phyloP scores from a whole-genome alignment of 169 alveolate species.

The Eimeria falciformis region DNA sequence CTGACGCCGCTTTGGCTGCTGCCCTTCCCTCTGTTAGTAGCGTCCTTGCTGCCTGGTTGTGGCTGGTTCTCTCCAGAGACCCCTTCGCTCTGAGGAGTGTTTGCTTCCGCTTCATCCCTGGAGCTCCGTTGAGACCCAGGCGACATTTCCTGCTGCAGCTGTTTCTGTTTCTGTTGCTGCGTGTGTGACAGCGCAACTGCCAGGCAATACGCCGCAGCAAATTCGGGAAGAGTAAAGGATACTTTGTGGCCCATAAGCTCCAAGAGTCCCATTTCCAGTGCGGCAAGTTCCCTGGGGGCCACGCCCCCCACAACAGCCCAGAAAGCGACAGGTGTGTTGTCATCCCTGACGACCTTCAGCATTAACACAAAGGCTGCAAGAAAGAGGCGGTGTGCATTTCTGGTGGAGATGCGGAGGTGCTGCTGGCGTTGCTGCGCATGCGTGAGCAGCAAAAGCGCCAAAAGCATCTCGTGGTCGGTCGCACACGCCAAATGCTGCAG shows the following conservation, averaged over 20 bases:
- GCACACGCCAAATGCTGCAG: conserved; percentile 61
- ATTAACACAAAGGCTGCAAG: conserved; percentile 39
- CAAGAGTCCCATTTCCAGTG: conserved; percentile 17
- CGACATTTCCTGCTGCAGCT: conserved; percentile 22
- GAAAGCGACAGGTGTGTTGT: conserved; percentile 34
- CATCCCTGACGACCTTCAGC: conserved; percentile 28
- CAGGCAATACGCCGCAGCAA: conserved; percentile 53
- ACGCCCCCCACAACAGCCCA: conserved; percentile 63
- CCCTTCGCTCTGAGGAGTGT: neutral
- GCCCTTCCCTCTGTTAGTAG: too few relatives aligned
- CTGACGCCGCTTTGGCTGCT: neutral
- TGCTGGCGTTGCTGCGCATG: conserved; percentile 57
- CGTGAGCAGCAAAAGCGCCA: conserved; percentile 56
- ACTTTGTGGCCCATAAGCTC: conserved; percentile 35
- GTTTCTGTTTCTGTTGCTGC: conserved; percentile 31
- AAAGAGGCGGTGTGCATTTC: conserved; percentile 33
- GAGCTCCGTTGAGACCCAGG: neutral
- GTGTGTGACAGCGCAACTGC: conserved; percentile 27
- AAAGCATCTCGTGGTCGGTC: conserved; percentile 54
- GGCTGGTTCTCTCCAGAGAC: neutral
- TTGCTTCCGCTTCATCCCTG: neutral
- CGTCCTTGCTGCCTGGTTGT: neutral
- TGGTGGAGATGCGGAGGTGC: conserved; percentile 9
- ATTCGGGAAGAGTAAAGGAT: conserved; percentile 42
- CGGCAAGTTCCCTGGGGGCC: neutral